Conservation (phyloP, 2,329 filamentous ascomycete species). For the Macrophomina tecta region DNA sequence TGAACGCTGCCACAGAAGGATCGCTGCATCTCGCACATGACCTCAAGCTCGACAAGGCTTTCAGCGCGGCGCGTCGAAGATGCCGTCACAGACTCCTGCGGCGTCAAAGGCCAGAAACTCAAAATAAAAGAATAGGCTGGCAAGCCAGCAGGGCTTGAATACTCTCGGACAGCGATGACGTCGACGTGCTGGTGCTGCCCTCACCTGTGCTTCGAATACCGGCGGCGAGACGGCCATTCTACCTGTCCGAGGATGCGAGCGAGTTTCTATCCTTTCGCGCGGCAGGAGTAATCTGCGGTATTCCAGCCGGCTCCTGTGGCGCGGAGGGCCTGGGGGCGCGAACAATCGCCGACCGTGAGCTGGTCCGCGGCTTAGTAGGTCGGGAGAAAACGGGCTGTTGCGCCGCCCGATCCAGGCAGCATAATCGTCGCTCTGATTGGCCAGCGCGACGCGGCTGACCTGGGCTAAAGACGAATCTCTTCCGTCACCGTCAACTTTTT, state of each 20-base stretch:
- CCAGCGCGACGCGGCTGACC: slow-evolving; percentile 17
- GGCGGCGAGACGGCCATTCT: too few species aligned
- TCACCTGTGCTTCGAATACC: too few species aligned
- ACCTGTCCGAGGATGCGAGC: too few species aligned
- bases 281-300: not conserved
- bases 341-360: slow-evolving; percentile 7
- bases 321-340: not conserved
- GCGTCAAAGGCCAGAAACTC: too few species aligned
- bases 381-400: too few species aligned
- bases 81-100: not conserved
- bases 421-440: slow-evolving; percentile 22
- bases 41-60: not conserved
- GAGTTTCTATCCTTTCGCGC: too few species aligned
- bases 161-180: too few species aligned
- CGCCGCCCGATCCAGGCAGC: not conserved
- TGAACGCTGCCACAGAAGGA: not conserved
- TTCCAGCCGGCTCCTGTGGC: slow-evolving; percentile 2
- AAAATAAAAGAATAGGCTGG: too few species aligned
- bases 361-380: too few species aligned
- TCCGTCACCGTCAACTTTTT: slow-evolving; percentile 31
- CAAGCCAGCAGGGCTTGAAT: too few species aligned
- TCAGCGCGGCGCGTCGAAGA: not conserved
- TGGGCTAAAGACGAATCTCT: slow-evolving; percentile 24
- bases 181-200: too few species aligned
- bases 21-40: slow-evolving; percentile 15